These are phyloP conservation scores for Besnoitia besnoiti DNA, from an alignment of 169 alveolate species.

Conservation along the genomic window DNA sequence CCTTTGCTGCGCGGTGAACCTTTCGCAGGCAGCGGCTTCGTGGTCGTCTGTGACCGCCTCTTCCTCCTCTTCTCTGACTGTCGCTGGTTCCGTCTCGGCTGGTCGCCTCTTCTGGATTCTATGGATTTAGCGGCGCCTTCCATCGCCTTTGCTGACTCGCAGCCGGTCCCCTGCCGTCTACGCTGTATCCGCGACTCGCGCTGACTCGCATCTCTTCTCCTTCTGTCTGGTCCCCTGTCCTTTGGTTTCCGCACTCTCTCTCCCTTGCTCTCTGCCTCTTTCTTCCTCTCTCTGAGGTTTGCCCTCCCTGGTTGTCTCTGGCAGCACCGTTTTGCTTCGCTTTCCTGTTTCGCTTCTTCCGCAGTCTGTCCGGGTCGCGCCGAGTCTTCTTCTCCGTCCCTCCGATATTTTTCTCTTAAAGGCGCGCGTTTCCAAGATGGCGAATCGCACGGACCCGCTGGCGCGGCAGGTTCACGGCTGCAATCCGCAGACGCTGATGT, in stretches of 20 bases:
- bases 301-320: neutral
- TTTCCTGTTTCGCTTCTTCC: neutral
- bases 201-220: neutral
- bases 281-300: neutral
- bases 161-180: too few species aligned
- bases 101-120: too few species aligned
- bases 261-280: neutral
- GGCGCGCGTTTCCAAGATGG: conserved; percentile 70
- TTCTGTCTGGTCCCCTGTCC: neutral
- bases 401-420: neutral
- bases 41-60: too few species aligned
- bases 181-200: neutral
- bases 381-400: neutral
- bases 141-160: too few species aligned
- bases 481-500: conserved; percentile 87
- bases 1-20: too few species aligned
- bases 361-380: neutral
- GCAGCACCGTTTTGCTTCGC: neutral
- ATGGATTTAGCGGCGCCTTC: too few species aligned
- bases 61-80: too few species aligned
- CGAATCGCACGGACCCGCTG: conserved; percentile 89
- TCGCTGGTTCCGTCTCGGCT: too few species aligned
- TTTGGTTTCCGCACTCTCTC: neutral
- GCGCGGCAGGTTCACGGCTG: conserved; percentile 86
- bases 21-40: too few species aligned